A percentile compares a stretch with the other conserved stretches of the same genome.
Evolutionary conservation across 352 stramenopile species (phyloP).

Genomic region (Phytophthora ohioensis): DNA sequence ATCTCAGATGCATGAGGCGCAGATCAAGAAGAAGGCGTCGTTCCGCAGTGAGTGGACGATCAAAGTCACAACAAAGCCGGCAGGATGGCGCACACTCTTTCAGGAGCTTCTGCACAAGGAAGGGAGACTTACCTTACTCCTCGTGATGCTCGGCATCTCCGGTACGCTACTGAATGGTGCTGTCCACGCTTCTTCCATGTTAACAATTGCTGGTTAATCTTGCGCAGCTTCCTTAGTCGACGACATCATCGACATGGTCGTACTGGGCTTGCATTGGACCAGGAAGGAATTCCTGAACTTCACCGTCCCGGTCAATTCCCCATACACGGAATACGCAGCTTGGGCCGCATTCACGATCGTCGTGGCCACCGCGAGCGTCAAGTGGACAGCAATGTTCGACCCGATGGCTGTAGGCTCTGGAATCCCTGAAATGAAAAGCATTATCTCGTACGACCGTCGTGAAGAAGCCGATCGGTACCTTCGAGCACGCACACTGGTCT

Average conservation of each 20-base stretch:
- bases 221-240: constrained; percentile 61
- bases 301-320: constrained; percentile 23
- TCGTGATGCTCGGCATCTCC: constrained; percentile 57
- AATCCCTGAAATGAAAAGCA: constrained; percentile 84
- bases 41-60: constrained; percentile 52
- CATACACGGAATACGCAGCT: constrained; percentile 29
- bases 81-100: constrained; percentile 42
- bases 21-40: constrained; percentile 26
- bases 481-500: constrained; percentile 57
- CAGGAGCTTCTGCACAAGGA: constrained; percentile 59
- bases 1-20: constrained; percentile 1
- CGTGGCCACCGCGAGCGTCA: constrained; percentile 44
- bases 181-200: background rate
- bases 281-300: constrained; percentile 22
- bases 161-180: constrained; percentile 36
- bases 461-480: constrained; percentile 61
- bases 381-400: constrained; percentile 58
- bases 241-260: constrained; percentile 42
- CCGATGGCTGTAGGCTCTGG: constrained; percentile 64
- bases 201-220: too few relatives aligned
- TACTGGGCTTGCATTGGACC: constrained; percentile 45
- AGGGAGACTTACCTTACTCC: constrained; percentile 59
- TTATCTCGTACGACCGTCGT: constrained; percentile 69
- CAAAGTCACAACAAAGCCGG: constrained; percentile 45
- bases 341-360: constrained; percentile 51